Evolutionary conservation across 805 yeast genomes (phyloP).

Genomic region (Wickerhamiella alocasiicola): DNA sequence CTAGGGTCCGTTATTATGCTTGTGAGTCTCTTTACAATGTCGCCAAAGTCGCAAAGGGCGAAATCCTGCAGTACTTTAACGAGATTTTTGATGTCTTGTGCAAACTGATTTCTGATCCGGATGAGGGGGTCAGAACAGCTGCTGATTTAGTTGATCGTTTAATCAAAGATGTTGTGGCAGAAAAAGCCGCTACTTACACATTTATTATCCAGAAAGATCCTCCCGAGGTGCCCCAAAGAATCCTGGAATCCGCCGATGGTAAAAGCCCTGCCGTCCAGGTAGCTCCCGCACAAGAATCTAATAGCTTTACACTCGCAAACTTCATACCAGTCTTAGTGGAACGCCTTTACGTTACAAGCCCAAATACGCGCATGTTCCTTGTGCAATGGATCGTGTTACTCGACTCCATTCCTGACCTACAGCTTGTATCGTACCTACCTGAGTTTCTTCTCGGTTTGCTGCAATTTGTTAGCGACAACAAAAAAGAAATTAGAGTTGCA

Average conservation of each 20-base stretch:
- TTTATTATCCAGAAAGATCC: conserved; percentile 45
- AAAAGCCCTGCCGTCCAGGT: conserved; percentile 24
- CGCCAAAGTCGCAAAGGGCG: conserved; percentile 94
- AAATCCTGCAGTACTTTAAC: conserved; percentile 78
- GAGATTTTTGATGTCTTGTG: conserved; percentile 91
- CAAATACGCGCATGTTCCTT: conserved; percentile 79
- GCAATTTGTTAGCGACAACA: conserved; percentile 66
- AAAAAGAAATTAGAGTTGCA: conserved; percentile 75
- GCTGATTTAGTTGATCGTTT: conserved; percentile 85
- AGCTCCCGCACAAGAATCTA: conserved; percentile 34
- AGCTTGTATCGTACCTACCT: conserved; percentile 75
- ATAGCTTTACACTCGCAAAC: conserved; percentile 67
- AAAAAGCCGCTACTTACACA: conserved; percentile 79
- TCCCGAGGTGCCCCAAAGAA: conserved; percentile 42
- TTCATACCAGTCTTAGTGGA: conserved; percentile 88
- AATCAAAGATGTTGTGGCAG: conserved; percentile 88
- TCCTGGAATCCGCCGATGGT: conserved; percentile 41
- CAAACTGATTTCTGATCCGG: conserved; percentile 79
- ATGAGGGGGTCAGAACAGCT: conserved; percentile 84
- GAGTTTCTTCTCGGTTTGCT: conserved; percentile 77
- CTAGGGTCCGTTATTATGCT: conserved; percentile 93
- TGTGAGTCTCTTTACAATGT: conserved; percentile 93
- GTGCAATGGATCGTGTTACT: conserved; percentile 90
- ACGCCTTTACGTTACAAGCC: conserved; percentile 82
- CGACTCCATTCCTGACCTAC: conserved; percentile 86